Evolutionary conservation across 2,329 filamentous ascomycete genomes (phyloP).

Genomic region (Fusarium sp.): DNA sequence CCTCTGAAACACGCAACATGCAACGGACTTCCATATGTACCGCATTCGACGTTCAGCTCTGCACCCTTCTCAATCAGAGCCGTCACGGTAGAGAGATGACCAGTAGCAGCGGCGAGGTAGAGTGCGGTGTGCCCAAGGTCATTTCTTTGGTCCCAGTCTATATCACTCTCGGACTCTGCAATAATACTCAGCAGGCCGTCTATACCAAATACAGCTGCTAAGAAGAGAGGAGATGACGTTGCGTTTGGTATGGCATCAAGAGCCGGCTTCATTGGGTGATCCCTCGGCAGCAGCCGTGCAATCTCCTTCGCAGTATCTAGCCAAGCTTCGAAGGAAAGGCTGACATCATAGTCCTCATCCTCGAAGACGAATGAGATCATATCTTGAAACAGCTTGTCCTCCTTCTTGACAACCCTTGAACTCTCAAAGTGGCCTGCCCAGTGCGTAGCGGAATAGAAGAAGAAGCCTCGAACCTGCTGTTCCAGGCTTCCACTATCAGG

Average conservation of each 20-base stretch:
- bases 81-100: not conserved
- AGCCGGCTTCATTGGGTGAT: not conserved
- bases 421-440: not conserved
- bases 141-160: not conserved
- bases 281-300: not conserved
- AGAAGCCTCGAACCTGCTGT: not conserved
- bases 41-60: not conserved
- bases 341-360: not conserved
- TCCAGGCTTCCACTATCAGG: not conserved
- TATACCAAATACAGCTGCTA: not conserved
- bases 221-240: not conserved
- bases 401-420: not conserved
- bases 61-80: not conserved
- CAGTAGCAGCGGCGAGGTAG: not conserved
- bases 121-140: not conserved
- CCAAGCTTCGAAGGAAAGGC: not conserved
- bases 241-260: not conserved
- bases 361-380: not conserved
- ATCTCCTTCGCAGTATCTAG: not conserved
- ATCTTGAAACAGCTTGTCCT: not conserved
- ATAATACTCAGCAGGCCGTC: not conserved
- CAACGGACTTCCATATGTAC: not conserved
- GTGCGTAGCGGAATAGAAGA: not conserved
- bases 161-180: not conserved
- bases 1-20: conserved; percentile 2